phyloP scores from a whole-genome alignment of 495 filamentous ascomycete species.

The Neurospora cerealis region DNA sequence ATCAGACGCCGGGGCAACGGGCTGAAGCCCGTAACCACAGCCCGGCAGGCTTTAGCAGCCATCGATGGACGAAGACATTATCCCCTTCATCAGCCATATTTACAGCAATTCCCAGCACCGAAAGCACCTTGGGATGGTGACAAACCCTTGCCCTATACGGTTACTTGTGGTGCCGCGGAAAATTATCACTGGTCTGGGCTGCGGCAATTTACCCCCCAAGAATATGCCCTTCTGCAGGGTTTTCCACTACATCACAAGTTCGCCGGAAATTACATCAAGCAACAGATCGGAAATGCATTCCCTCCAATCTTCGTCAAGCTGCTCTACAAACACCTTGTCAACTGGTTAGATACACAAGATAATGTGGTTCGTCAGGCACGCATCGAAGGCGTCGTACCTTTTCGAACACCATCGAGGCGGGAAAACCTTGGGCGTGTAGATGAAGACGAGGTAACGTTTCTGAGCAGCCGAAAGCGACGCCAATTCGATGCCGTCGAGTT shows the following conservation, averaged over 20 bases:
- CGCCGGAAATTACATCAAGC: slow-evolving; percentile 34
- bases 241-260: slow-evolving; percentile 64
- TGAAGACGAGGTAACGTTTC: no score
- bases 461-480: not conserved
- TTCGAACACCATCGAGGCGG: no score
- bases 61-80: no score
- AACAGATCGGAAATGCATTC: slow-evolving; percentile 84
- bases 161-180: slow-evolving; percentile 61
- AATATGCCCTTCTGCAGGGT: slow-evolving; percentile 61
- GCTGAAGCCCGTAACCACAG: slow-evolving; percentile 22
- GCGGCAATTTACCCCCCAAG: no score
- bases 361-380: slow-evolving; percentile 7
- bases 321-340: slow-evolving; percentile 48
- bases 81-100: slow-evolving; percentile 7
- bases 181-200: slow-evolving; percentile 65
- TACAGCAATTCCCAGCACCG: slow-evolving; percentile 14
- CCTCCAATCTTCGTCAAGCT: slow-evolving; percentile 53
- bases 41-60: slow-evolving; percentile 12
- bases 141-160: slow-evolving; percentile 39
- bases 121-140: slow-evolving; percentile 30
- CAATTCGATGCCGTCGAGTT: not conserved
- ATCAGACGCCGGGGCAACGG: slow-evolving; percentile 22
- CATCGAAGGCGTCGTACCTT: no score
- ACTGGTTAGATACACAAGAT: slow-evolving; percentile 50
- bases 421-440: no score